Evolutionary conservation across 2,329 filamentous ascomycete species (phyloP).

Genomic region (Epicoccum sorghinum): DNA sequence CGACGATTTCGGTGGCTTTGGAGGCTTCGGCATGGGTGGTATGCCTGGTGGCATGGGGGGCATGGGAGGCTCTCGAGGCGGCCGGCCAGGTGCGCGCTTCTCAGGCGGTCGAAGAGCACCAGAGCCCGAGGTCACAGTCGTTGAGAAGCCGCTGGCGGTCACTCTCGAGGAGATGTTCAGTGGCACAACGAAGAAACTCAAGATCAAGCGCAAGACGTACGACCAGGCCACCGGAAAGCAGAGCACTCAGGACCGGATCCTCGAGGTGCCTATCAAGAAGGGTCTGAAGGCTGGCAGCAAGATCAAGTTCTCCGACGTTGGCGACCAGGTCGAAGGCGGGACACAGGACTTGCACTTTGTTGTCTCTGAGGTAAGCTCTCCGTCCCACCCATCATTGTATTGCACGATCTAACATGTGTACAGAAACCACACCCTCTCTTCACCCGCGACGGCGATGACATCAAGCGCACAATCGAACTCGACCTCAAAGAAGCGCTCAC

Average conservation of each 20-base stretch:
- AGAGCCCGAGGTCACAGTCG: slow-evolving; percentile 86
- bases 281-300: slow-evolving; percentile 96
- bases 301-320: slow-evolving; percentile 98
- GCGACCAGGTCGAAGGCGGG: slow-evolving; percentile 94
- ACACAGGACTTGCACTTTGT: slow-evolving; percentile 96
- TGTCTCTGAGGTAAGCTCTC: slow-evolving; percentile 78
- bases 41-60: slow-evolving; percentile 39
- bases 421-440: slow-evolving; percentile 88
- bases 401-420: slow-evolving; percentile 25
- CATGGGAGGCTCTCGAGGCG: slow-evolving; percentile 41
- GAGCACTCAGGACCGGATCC: slow-evolving; percentile 82
- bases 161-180: slow-evolving; percentile 87
- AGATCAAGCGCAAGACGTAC: slow-evolving; percentile 95
- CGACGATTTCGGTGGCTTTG: slow-evolving; percentile 55
- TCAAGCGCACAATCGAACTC: slow-evolving; percentile 78
- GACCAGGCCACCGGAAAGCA: slow-evolving; percentile 81
- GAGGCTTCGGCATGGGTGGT: slow-evolving; percentile 49
- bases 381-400: neutral
- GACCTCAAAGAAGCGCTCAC: slow-evolving; percentile 92
- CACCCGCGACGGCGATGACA: slow-evolving; percentile 85
- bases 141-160: slow-evolving; percentile 82
- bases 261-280: slow-evolving; percentile 94
- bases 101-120: slow-evolving; percentile 53
- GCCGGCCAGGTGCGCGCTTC: slow-evolving; percentile 41
- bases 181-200: slow-evolving; percentile 94